A percentile compares a stretch with the other conserved stretches of the same genome.
Conservation (phyloP, 257 asterid species). For the Solanum bulbocastanum region DNA sequence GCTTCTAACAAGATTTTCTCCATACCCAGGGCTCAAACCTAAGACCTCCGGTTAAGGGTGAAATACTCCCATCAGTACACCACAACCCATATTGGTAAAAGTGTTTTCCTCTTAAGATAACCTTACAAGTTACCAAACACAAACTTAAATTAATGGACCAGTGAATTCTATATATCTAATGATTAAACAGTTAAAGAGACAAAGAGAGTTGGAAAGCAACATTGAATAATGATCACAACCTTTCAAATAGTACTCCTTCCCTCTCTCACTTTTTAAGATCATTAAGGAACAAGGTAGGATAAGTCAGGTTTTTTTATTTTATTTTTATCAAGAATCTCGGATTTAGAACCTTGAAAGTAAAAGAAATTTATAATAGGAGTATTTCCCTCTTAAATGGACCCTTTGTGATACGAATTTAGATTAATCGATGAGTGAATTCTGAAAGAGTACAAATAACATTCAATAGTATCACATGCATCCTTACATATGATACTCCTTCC, state of each 20-base stretch:
- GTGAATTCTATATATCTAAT: not conserved
- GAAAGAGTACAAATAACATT: not conserved
- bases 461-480: not conserved
- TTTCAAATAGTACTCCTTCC: not conserved
- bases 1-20: too few species aligned
- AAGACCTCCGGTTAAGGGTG: too few species aligned
- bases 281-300: not conserved
- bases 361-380: not conserved
- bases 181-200: not conserved
- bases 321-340: not conserved
- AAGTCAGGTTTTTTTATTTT: not conserved
- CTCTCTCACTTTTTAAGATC: not conserved
- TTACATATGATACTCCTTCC: not conserved
- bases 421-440: not conserved
- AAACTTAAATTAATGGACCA: not conserved
- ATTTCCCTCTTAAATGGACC: not conserved
- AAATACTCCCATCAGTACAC: too few species aligned
- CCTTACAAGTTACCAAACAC: not conserved
- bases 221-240: not conserved
- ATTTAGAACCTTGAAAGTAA: not conserved
- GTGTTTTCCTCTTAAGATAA: not conserved
- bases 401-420: rapidly evolving
- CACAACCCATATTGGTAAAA: not conserved
- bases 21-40: too few species aligned
- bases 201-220: not conserved